Percentiles rank a stretch among this genome's conserved stretches.
Conservation (phyloP, 768 basidiomycete species). For the Suillus paluster region DNA sequence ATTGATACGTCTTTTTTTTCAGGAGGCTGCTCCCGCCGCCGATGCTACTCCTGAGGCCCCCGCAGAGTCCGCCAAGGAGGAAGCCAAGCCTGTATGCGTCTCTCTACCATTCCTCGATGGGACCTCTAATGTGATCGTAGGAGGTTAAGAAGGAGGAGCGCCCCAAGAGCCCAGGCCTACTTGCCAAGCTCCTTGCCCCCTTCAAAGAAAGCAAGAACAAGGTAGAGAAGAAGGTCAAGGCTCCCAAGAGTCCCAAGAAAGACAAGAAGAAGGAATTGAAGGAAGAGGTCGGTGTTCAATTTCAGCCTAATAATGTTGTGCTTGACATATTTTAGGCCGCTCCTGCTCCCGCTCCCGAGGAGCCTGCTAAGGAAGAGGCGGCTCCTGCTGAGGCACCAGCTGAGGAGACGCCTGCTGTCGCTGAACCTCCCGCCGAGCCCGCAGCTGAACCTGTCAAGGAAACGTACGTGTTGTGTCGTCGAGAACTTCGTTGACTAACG, state of each 20-base stretch:
- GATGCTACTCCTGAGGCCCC: conserved; percentile 29
- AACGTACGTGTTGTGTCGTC: conserved; percentile 50
- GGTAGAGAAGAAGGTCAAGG: conserved; percentile 61
- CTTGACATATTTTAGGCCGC: conserved; percentile 26
- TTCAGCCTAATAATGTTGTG: conserved; percentile 1
- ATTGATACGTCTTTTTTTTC: conserved; percentile 7
- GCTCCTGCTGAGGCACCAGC: conserved; percentile 37
- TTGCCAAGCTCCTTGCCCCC: conserved; percentile 78
- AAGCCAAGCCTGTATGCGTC: conserved; percentile 44
- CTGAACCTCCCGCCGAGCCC: conserved; percentile 36
- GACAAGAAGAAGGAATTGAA: conserved; percentile 74
- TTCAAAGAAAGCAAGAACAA: conserved; percentile 64
- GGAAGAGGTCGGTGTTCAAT: conserved; percentile 47
- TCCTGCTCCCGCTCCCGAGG: conserved; percentile 39
- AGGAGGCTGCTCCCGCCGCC: conserved; percentile 40
- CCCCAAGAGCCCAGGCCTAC: conserved; percentile 79
- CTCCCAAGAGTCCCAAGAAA: conserved; percentile 80
- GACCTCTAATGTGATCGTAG: conserved; percentile 26
- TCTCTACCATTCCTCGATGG: conserved; percentile 10
- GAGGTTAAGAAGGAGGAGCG: conserved; percentile 74
- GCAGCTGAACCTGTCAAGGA: conserved; percentile 70
- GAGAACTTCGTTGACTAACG: conserved; percentile 13
- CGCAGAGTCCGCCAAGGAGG: conserved; percentile 43
- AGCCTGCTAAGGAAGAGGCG: conserved; percentile 40
- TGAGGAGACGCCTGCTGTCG: conserved; percentile 48